Base-by-base conservation (phyloP, 2,329 filamentous ascomycete genomes). In the Fusarium protoensiforme region DNA sequence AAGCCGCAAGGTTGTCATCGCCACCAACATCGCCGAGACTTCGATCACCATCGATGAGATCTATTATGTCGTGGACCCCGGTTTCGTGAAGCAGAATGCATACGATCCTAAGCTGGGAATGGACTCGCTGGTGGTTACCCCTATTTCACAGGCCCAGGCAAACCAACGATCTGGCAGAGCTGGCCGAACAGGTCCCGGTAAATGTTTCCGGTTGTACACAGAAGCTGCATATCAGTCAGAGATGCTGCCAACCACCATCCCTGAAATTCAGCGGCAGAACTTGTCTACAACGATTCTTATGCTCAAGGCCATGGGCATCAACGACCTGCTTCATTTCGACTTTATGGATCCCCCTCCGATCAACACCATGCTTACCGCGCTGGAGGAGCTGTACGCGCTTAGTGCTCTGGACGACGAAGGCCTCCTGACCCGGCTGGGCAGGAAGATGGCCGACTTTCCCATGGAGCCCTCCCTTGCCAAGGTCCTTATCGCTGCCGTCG, bases 261-360 rank as follows among this genome's bases (percentile, higher is more conserved):
- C 96, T 1, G 96, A 98, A 78, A 99, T 99, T 60, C 96, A 99
- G 80, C 89, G 96, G 1, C 94, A 98, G 81, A 99, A 99, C 78
- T 80, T 99, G 61, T 93, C 94, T 0, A 92, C 93, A 75, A 98
- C 96, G 0, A 98, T 99, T 81, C 88, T 99, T 54, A 98, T 98
- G 93, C 89, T 99, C 59, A 99, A 99, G 81, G 96, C 96, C 0
- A 98, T 99, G 95, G 96, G 97, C 4, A 98, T 99, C 82, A 98
- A 99, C 79, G 96, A 99, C 80, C 87, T 99, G 2, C 88, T 99
- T 14, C 95, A 97, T 80, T 99, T 99, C 78, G 96, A 98, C 83
- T 99, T 99, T 78, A 98, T 99, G 96, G 96, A 99, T 78, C 95
- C 96, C 0, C 96, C 96, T 0, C 96, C 96, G 0, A 96, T 96